Conservation (phyloP, 768 basidiomycete species). For the Mycena rebaudengoi region DNA sequence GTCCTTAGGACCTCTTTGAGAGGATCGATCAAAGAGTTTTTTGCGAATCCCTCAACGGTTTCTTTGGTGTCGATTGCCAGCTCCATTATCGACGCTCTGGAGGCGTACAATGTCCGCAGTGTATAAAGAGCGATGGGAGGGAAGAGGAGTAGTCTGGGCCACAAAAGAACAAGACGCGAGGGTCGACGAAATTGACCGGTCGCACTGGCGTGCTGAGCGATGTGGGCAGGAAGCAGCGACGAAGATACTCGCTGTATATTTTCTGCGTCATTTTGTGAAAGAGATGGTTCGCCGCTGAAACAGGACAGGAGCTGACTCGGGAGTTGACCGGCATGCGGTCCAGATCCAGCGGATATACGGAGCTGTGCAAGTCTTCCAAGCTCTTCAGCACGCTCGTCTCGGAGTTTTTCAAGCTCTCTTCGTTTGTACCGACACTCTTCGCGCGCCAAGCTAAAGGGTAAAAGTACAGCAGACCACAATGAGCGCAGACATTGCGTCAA, state of each 20-base stretch:
- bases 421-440: constrained; percentile 76
- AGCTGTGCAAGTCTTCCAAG: constrained; percentile 70
- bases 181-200: constrained; percentile 67
- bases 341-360: constrained; percentile 51
- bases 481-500: constrained; percentile 31
- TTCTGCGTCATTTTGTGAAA: neutral
- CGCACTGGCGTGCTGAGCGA: constrained; percentile 34
- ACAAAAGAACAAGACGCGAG: constrained; percentile 69
- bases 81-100: constrained; percentile 64
- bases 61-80: constrained; percentile 67
- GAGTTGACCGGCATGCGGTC: constrained; percentile 28
- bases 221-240: constrained; percentile 38
- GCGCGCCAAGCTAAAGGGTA: constrained; percentile 69
- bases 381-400: constrained; percentile 72
- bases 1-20: constrained; percentile 84
- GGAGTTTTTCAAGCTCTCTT: constrained; percentile 63
- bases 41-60: constrained; percentile 76
- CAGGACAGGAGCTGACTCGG: constrained; percentile 28
- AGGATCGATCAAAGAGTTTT: constrained; percentile 89
- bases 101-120: constrained; percentile 60
- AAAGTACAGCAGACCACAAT: constrained; percentile 28
- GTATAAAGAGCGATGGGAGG: constrained; percentile 72
- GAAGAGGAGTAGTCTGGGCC: constrained; percentile 84
- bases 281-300: constrained; percentile 19
- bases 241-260: constrained; percentile 36